Evolutionary conservation across 257 asterid species (phyloP).

Genomic region (Gentiana macrophylla): DNA sequence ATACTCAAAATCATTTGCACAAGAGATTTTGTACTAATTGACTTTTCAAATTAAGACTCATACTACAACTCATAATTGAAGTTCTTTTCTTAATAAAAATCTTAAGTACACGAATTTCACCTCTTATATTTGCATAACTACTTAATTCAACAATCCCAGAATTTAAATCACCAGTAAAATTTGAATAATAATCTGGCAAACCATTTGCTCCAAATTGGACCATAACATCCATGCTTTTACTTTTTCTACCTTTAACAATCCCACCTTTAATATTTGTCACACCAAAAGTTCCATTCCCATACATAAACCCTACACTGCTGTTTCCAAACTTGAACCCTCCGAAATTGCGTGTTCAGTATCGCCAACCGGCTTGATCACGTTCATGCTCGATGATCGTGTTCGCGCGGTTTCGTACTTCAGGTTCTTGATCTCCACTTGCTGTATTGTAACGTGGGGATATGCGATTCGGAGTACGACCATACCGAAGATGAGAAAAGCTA

Average conservation of each 20-base stretch:
- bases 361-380: slow-evolving; percentile 20
- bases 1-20: slow-evolving; percentile 6
- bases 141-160: slow-evolving; percentile 22
- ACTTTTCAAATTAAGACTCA: slow-evolving; percentile 37
- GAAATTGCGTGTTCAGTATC: slow-evolving; percentile 30
- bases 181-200: neutral
- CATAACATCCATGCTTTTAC: slow-evolving; percentile 14
- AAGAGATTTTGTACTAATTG: slow-evolving; percentile 23
- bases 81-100: slow-evolving; percentile 19
- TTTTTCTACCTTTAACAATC: slow-evolving; percentile 17
- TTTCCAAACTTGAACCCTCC: slow-evolving; percentile 32
- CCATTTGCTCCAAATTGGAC: slow-evolving; percentile 14
- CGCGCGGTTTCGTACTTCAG: slow-evolving; percentile 7
- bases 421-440: slow-evolving; percentile 10
- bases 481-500: slow-evolving; percentile 27
- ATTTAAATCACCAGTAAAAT: slow-evolving; percentile 28
- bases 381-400: slow-evolving; percentile 18
- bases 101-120: slow-evolving; percentile 35
- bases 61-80: slow-evolving; percentile 40
- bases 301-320: slow-evolving; percentile 19
- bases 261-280: slow-evolving; percentile 11
- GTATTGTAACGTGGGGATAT: slow-evolving; percentile 24
- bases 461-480: slow-evolving; percentile 24
- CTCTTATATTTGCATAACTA: slow-evolving; percentile 30
- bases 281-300: slow-evolving; percentile 32